Evolutionary conservation across 2,329 filamentous ascomycete species (phyloP).

Genomic region (Verticillium nonalfalfae): DNA sequence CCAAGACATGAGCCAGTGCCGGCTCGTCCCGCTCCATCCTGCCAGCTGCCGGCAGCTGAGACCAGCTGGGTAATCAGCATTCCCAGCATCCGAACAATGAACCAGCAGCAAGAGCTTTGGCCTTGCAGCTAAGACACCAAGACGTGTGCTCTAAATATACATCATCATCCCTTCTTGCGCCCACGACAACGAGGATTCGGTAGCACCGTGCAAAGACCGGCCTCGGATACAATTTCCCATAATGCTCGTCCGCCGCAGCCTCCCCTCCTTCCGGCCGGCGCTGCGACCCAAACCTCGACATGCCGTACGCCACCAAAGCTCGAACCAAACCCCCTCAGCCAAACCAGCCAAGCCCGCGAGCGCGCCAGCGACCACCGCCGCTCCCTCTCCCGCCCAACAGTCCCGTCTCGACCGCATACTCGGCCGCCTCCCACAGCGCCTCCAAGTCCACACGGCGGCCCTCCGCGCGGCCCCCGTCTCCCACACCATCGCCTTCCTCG

Average conservation of each 20-base stretch:
- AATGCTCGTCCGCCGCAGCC: not conserved
- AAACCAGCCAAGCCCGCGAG: not conserved
- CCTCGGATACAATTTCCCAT: too few species aligned
- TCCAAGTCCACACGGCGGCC: constrained; percentile 62
- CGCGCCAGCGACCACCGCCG: not conserved
- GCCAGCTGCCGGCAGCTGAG: not conserved
- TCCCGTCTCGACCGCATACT: constrained; percentile 38
- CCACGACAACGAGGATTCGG: not conserved
- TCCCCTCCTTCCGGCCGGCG: not conserved
- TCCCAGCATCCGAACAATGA: not conserved
- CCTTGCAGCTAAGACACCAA: not conserved
- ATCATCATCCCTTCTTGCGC: too few species aligned
- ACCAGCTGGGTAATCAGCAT: not conserved
- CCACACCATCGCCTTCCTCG: constrained; percentile 77
- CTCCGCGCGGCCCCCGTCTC: constrained; percentile 73
- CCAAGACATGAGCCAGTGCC: not conserved
- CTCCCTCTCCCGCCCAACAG: not conserved
- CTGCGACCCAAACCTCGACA: not conserved
- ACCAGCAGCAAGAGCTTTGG: not conserved
- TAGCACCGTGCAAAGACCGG: not conserved
- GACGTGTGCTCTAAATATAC: too few species aligned
- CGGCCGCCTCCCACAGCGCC: constrained; percentile 53
- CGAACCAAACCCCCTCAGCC: not conserved
- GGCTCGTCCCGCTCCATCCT: not conserved
- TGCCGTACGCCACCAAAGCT: not conserved